phyloP scores from a whole-genome alignment of 2,329 filamentous ascomycete genomes.

The Pseudodiploospora longispora region DNA sequence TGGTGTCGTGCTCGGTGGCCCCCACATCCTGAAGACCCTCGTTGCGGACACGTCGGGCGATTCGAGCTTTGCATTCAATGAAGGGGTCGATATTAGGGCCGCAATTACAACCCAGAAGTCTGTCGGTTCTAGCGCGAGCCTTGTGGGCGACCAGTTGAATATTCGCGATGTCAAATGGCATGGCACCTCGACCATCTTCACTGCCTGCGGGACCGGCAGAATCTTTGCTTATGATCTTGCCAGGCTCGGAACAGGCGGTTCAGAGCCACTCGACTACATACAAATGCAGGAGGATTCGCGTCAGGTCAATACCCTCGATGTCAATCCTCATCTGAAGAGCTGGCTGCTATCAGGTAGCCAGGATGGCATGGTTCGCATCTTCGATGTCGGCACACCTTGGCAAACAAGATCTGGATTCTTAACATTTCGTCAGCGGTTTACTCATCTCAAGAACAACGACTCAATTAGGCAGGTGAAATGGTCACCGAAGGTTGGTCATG shows the following conservation, averaged over 20 bases:
- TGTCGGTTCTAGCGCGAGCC: slow-evolving; percentile 31
- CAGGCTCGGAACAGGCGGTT: slow-evolving; percentile 35
- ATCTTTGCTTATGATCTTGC: slow-evolving; percentile 57
- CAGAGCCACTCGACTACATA: slow-evolving; percentile 44
- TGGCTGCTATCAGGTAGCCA: slow-evolving; percentile 56
- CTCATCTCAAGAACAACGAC: slow-evolving; percentile 30
- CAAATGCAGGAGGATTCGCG: slow-evolving; percentile 54
- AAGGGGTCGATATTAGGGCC: slow-evolving; percentile 50
- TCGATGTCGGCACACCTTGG: slow-evolving; percentile 45
- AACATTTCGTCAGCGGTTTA: slow-evolving; percentile 41
- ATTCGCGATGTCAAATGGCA: slow-evolving; percentile 57
- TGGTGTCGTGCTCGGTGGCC: slow-evolving; percentile 48
- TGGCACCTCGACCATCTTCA: slow-evolving; percentile 47
- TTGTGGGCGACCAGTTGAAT: slow-evolving; percentile 48
- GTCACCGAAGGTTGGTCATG: slow-evolving; percentile 53
- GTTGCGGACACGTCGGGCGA: slow-evolving; percentile 38
- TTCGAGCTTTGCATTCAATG: slow-evolving; percentile 36
- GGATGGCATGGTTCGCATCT: slow-evolving; percentile 54
- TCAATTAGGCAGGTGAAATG: slow-evolving; percentile 55
- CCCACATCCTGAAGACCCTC: slow-evolving; percentile 53
- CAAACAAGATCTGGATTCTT: slow-evolving; percentile 40
- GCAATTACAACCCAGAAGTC: slow-evolving; percentile 44
- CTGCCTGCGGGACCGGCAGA: slow-evolving; percentile 55
- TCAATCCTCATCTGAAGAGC: slow-evolving; percentile 51
- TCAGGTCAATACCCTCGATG: slow-evolving; percentile 55